Evolutionary conservation across 148 eudicot genomes (phyloP), one percentile per base, ranked within the genome.

Genomic region (Dianthus caryophyllus): DNA sequence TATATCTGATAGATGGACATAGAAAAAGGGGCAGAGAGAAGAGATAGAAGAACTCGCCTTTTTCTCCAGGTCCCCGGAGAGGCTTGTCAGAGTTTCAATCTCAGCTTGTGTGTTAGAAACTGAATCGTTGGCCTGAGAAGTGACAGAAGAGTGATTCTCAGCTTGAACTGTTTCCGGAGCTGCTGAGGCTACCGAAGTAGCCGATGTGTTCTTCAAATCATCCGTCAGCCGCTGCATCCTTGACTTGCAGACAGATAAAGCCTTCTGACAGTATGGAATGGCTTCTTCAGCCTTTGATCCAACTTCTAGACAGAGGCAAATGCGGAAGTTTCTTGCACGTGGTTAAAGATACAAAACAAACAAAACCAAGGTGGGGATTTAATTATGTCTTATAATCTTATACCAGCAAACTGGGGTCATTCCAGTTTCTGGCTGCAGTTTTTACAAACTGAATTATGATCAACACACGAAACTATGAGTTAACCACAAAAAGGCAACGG

Each of bases 231-330:
- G 86, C 67, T 88, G 84, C 73, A 86, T 66, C 69, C 97, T 73
- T 22, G 89, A 82, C 78, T 88, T 90, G 79, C 96, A 94, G 62
- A 85, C 65, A 13, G 89, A 86, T 63, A 90, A 69, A 68, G 97
- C 96, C 78, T 80, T 94, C 75, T 94, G 66, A 70, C 97, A 94
- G 70, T 90, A 90, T 4, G 96, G 96, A 56, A 88, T 85, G 70
- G 99, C 97, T 75, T 90, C 96, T 67, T 85, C 67, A 59, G 86
- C 81, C 75, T 77, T 88, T 63, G 86, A 86, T 60, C 97, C 96
- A 73, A 86, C 76, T 81, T 94, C 96, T 50, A 94, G 72, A 65
- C 93, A 84, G 69, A 94, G 68, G 76, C 97, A 88, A 53, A 94
- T 90, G 78, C 97, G 88, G 71, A 90, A 90, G 66, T 90, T 94